Evolutionary conservation across 768 basidiomycete species (phyloP).

Genomic region (Pisolithus tinctorius): DNA sequence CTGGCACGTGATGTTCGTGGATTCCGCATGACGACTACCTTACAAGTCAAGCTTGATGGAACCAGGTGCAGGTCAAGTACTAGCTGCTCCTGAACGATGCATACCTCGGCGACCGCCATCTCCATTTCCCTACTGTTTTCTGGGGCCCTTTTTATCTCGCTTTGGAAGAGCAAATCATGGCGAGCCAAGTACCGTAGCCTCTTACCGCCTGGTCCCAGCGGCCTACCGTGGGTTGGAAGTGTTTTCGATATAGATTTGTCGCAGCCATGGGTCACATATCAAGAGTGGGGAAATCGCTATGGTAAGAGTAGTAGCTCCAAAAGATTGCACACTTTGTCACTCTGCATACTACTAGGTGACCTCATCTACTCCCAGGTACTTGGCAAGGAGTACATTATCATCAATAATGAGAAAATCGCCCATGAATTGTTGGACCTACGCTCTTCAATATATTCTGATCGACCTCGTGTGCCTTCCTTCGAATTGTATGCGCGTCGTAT

Average conservation of each 20-base stretch:
- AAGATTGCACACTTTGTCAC: conserved; percentile 12
- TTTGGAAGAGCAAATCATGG: too few species aligned
- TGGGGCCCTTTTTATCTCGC: too few species aligned
- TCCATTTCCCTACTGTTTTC: too few species aligned
- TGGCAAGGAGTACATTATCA: conserved; percentile 21
- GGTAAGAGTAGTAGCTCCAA: conserved; percentile 26
- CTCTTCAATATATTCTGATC: conserved; percentile 20
- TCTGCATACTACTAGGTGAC: conserved; percentile 8
- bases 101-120: too few species aligned
- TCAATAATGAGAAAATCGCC: conserved; percentile 16
- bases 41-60: too few species aligned
- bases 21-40: too few species aligned
- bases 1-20: too few species aligned
- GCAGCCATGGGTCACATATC: conserved; percentile 27
- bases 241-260: conserved; percentile 16
- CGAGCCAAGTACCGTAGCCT: too few species aligned
- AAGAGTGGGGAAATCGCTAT: too few species aligned
- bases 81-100: too few species aligned
- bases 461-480: conserved; percentile 15
- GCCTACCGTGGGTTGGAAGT: conserved; percentile 21
- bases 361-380: conserved; percentile 20
- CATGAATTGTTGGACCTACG: conserved; percentile 20
- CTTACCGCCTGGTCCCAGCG: conserved; percentile 25
- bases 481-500: conserved; percentile 6
- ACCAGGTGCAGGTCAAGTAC: too few species aligned